Evolutionary conservation across 768 basidiomycete genomes (phyloP).

Genomic region (Panus rudis): DNA sequence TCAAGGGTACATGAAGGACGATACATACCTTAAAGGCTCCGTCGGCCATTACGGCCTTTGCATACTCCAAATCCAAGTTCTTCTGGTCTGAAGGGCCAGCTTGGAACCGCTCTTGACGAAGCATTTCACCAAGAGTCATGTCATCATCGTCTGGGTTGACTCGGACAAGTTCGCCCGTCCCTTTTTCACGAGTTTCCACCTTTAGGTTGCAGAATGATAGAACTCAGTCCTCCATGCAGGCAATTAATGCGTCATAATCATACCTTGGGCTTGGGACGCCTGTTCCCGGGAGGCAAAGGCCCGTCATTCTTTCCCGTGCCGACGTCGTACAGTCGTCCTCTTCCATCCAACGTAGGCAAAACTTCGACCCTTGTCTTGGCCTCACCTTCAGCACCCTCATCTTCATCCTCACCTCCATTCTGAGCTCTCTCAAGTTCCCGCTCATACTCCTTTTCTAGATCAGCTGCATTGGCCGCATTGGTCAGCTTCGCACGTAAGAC

Average conservation of each 20-base stretch:
- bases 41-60: constrained; percentile 81
- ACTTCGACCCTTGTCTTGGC: constrained; percentile 55
- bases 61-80: constrained; percentile 84
- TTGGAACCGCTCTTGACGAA: constrained; percentile 87
- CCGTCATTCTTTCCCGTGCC: constrained; percentile 69
- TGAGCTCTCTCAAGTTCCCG: constrained; percentile 43
- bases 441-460: constrained; percentile 84
- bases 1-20: background rate
- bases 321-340: constrained; percentile 85
- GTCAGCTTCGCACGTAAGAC: constrained; percentile 89
- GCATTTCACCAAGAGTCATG: constrained; percentile 80
- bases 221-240: too few species aligned
- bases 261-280: constrained; percentile 68
- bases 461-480: constrained; percentile 67
- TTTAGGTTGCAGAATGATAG: too few species aligned
- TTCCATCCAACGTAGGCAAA: constrained; percentile 81
- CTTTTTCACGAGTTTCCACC: constrained; percentile 86
- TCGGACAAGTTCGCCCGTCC: constrained; percentile 84
- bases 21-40: constrained; percentile 71
- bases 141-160: constrained; percentile 89
- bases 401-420: constrained; percentile 29
- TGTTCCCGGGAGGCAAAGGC: constrained; percentile 52
- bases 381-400: constrained; percentile 30
- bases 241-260: constrained; percentile 1
- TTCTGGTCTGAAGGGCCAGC: constrained; percentile 90